Conservation (phyloP, 1,284 basidiomycete genomes). For the Papiliotrema flavescens region DNA sequence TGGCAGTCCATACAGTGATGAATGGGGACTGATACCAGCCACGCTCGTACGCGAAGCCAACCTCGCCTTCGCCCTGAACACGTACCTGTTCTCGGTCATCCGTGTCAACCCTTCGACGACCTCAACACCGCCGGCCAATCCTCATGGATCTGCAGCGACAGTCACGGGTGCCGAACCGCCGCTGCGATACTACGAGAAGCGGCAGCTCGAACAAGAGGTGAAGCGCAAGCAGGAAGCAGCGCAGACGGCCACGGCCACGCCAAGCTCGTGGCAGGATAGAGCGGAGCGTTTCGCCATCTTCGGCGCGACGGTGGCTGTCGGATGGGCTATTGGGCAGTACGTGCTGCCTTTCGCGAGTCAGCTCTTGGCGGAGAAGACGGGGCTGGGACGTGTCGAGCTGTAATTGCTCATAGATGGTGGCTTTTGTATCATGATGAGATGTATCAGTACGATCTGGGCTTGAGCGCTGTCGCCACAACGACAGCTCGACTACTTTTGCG, state of each 20-base stretch:
- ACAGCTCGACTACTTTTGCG: no score
- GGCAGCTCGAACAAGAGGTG: conserved; percentile 9
- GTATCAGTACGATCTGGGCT: background rate
- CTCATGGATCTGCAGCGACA: background rate
- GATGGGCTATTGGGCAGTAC: conserved; percentile 13
- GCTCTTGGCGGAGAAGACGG: background rate
- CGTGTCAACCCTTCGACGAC: conserved; percentile 14
- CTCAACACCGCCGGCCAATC: background rate
- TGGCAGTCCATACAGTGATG: background rate
- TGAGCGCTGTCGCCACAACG: background rate
- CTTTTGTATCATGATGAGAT: background rate
- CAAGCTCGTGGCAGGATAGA: conserved; percentile 6
- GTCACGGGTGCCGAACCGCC: background rate
- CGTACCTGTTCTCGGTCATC: conserved; percentile 60
- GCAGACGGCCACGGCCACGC: background rate
- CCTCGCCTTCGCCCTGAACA: conserved; percentile 65
- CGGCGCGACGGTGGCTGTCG: conserved; percentile 13
- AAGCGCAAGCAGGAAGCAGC: background rate
- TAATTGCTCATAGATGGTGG: background rate
- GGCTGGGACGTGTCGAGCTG: conserved; percentile 1
- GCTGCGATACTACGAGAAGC: conserved; percentile 22
- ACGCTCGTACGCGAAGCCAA: conserved; percentile 62
- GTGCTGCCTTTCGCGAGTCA: conserved; percentile 11
- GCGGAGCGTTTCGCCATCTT: conserved; percentile 15
- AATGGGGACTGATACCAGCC: conserved; percentile 34